Base-by-base conservation (phyloP, 805 yeast species). In the Candida koratica region DNA sequence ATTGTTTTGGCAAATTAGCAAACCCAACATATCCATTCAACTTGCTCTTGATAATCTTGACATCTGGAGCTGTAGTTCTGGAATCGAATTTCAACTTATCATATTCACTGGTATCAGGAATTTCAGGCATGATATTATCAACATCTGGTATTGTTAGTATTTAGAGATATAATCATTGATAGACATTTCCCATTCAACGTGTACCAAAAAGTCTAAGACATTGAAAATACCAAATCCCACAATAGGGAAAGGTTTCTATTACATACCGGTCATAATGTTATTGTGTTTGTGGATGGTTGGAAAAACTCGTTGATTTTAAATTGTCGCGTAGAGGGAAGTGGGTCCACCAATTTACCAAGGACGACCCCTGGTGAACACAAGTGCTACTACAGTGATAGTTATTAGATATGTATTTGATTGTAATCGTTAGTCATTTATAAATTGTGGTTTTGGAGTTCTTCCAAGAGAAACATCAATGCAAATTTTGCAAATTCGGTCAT, bases 1-100 rank as follows among this genome's bases (percentile, higher is more conserved):
- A 93, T 69, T 93, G 98, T 57, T 89, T 93, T 41, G 98, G 98
- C 55, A 93, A 73, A 64, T 89, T 93, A 48, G 97, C 95, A 65
- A 93, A 93, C 5, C 98, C 98, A 38, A 93, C 98, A 57, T 84
- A 89, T 3, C 95, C 90, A 49, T 81, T 84, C 50, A 90, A 77
- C 57, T 87, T 87, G 51, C 95, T 81, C 49, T 82, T 80, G 52
- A 86, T 76, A 43, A 87, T 69, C 50, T 82, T 81, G 43, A 75
- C 63, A 25, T 71, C 76, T 17, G 20, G 18, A 4, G 33, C 14
- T 4, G 22, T 19, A 29, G 20, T 17, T 29, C 12, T 29, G 8
- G 32, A 29, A 17, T 31, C 34, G 23, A 16, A 14, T 11, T 22
- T 27, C 17, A 23, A 23, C 19, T 29, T 31, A 25, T 44, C 47